Base-by-base conservation (phyloP, 148 eudicot genomes). In the Camellia granthamiana region DNA sequence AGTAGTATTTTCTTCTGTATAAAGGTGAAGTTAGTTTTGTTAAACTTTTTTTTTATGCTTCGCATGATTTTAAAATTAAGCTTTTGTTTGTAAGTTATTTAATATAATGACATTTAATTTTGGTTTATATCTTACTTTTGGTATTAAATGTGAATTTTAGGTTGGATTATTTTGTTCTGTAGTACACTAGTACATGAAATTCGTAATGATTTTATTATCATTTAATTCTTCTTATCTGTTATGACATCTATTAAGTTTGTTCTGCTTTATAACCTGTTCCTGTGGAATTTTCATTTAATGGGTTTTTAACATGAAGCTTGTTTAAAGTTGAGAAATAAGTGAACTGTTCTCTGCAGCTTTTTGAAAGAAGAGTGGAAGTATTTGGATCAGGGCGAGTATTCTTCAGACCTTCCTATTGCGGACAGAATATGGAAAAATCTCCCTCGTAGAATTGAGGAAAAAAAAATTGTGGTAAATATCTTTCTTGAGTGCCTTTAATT, bases 351-450 rank as follows among this genome's bases (percentile, higher is more conserved):
- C 10, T 84, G 80, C 88, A 94, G 98, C 62, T 89, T 94, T 79
- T 82, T 94, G 76, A 83, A 11, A 78, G 87, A 88, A 76, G 98
- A 92, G 86, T 90, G 94, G 97, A 82, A 82, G n/a, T 83, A 71
- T 86, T 78, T 92, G 13, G 85, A 82, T 47, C 70, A 84, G 76
- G 83, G 77, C 81, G 85, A 60, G 63, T 77, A 67, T 70, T 83
- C 79, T 81, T 81, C 62, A 61, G 82, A 84, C 65, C 83, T 78
- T 74, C 89, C 91, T 58, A 83, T 92, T 49, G 60, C 87, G 38
- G 84, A 90, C 41, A 80, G 78, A 69, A 85, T 86, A 78, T 89
- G 91, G 97, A 69, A 84, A 72, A 2, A 77, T 74, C 89, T 92
- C 77, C 85, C 86, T 46, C 81, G 83, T 71, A 85, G 84, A 84